A percentile compares a stretch with the other conserved stretches of the same genome.
Conservation (phyloP, 768 basidiomycete genomes). For the Hericium coralloides region DNA sequence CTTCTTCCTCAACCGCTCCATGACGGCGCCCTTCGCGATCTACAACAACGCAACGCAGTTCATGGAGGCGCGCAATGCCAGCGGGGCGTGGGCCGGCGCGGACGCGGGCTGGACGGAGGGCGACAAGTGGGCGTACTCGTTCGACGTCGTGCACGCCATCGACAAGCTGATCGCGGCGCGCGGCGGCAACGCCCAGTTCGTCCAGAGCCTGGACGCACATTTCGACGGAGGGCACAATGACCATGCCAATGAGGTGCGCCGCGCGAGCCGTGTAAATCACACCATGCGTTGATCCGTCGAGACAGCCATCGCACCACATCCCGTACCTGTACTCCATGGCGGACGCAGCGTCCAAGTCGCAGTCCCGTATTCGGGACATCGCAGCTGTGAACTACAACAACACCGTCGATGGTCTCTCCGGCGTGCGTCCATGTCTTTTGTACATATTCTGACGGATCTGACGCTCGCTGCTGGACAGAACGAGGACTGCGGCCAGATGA, state of each 20-base stretch:
- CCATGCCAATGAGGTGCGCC: slow-evolving; percentile 66
- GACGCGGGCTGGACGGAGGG: slow-evolving; percentile 79
- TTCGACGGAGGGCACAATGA: slow-evolving; percentile 63
- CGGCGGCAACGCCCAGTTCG: slow-evolving; percentile 59
- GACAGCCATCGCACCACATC: slow-evolving; percentile 76
- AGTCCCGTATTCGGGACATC: slow-evolving; percentile 60
- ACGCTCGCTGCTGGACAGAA: slow-evolving; percentile 36
- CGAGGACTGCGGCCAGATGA: slow-evolving; percentile 89
- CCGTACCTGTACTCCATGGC: slow-evolving; percentile 75
- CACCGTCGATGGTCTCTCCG: slow-evolving; percentile 61
- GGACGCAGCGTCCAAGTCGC: slow-evolving; percentile 60
- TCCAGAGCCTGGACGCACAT: slow-evolving; percentile 54
- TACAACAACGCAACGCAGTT: slow-evolving; percentile 68
- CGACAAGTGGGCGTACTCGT: slow-evolving; percentile 69
- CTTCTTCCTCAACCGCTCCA: slow-evolving; percentile 47
- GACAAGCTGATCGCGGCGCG: slow-evolving; percentile 49
- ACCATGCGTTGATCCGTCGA: background rate
- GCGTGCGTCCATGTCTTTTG: slow-evolving; percentile 33
- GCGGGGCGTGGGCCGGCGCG: slow-evolving; percentile 62
- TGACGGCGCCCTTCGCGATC: slow-evolving; percentile 47
- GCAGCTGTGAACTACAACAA: slow-evolving; percentile 57
- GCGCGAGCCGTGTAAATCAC: background rate
- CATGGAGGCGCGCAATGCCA: slow-evolving; percentile 69
- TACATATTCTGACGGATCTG: background rate
- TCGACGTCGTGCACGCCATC: slow-evolving; percentile 68